phyloP scores from a whole-genome alignment of 1,139 yeast genomes.

The Geotrichum australiense region DNA sequence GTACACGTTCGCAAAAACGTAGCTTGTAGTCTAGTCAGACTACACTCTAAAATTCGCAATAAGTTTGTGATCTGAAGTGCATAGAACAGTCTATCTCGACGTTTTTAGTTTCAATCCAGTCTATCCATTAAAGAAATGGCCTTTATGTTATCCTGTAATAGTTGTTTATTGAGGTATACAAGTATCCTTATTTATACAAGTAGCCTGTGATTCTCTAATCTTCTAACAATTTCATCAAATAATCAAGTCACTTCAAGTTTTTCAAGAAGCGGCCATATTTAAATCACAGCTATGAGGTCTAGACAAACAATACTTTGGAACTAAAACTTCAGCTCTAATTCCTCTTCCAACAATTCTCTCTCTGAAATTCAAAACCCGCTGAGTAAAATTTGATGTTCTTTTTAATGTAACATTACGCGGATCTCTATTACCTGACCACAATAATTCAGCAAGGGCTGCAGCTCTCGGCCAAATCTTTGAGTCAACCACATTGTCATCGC shows the following conservation, averaged over 20 bases:
- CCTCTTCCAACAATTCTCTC: conserved; percentile 41
- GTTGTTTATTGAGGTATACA: neutral
- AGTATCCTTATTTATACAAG: neutral
- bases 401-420: conserved; percentile 27
- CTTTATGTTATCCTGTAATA: neutral
- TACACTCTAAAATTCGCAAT: no score
- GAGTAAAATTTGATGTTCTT: conserved; percentile 36
- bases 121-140: no score
- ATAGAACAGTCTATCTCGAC: no score
- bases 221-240: neutral
- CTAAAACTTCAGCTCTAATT: conserved; percentile 38
- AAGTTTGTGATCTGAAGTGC: no score
- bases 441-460: conserved; percentile 43
- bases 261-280: conserved; percentile 1
- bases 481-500: conserved; percentile 38
- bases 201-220: neutral
- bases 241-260: neutral
- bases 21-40: no score
- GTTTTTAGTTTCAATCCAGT: no score
- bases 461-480: conserved; percentile 44
- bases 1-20: no score
- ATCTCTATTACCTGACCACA: conserved; percentile 43
- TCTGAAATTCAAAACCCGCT: conserved; percentile 41
- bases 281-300: conserved; percentile 42
- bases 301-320: conserved; percentile 39